Evolutionary conservation across 805 yeast genomes (phyloP), one percentile per base, ranked within the genome.

Genomic region (Candida pini): DNA sequence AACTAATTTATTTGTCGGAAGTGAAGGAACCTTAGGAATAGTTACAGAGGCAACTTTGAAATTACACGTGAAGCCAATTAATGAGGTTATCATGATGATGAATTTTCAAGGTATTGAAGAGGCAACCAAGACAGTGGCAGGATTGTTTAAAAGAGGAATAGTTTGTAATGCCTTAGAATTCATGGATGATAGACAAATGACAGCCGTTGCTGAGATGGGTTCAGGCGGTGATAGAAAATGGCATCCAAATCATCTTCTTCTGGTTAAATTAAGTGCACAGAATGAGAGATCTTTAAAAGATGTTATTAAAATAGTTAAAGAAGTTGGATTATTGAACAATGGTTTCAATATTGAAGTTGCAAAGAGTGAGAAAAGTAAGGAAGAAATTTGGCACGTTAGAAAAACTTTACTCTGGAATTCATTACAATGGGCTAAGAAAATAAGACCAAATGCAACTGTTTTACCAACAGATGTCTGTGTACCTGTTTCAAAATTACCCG

Each of bases 401-500:
- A 82, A 84, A 52, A 76, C 82, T 26, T 79, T 72, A 9, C 57
- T 78, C 6, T 78, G 83, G 81, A 71, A 78, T 17, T 69, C 73
- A 3, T 63, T 81, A 31, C 86, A 82, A 44, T 76, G 81, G 60
- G 90, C 90, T 0, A 62, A 65, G 37, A 48, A 54, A 46, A 49
- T 61, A 6, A 60, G 68, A 17, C 71, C 74, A 18, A 41, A 53
- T 32, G 63, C 60, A 17, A 45, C 36, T n/a, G 74, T 79, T 6
- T 77, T 85, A 71, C 81, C 88, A 19, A 84, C 92, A 0, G 94
- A 84, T 60, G 85, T 83, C 5, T 89, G 89, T 5, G 92, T 84
- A 12, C 94, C 94, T 3, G 68, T 84, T 31, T 80, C 89, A 0
- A 64, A 64, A 36, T 65, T 84, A 29, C 76, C 90, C 3, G 60